Evolutionary conservation across 2,329 filamentous ascomycete genomes (phyloP).

Genomic region (Talaromyces sp.): DNA sequence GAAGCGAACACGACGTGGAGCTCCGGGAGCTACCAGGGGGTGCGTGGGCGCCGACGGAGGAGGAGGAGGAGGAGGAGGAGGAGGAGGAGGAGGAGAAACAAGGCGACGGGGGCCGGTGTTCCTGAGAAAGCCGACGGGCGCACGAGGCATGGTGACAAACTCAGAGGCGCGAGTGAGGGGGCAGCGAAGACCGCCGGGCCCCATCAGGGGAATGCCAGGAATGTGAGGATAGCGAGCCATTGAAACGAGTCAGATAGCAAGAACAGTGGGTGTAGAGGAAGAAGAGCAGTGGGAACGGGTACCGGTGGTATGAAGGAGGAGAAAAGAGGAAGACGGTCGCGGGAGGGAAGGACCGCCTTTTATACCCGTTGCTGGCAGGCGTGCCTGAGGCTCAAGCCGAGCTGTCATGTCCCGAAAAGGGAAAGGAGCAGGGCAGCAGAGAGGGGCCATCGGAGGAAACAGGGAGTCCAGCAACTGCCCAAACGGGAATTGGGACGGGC

Average conservation of each 20-base stretch:
- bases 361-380: not conserved
- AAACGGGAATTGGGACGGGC: not conserved
- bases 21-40: not conserved
- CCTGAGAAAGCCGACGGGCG: slow-evolving; percentile 7
- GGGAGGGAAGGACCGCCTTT: not conserved
- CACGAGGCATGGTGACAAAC: slow-evolving; percentile 9
- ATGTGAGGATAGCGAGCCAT: slow-evolving; percentile 17
- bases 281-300: not conserved
- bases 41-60: not conserved
- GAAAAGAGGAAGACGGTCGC: too few relatives aligned
- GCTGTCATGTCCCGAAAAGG: too few relatives aligned
- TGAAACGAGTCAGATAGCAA: not conserved
- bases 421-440: too few relatives aligned
- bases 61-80: not conserved
- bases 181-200: not conserved
- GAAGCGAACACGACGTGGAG: slow-evolving; percentile 11
- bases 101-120: slow-evolving; percentile 2
- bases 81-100: not conserved
- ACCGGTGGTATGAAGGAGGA: not conserved
- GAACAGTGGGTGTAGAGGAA: slow-evolving; percentile 1
- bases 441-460: too few relatives aligned
- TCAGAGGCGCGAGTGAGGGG: slow-evolving; percentile 10
- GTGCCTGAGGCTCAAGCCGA: too few relatives aligned
- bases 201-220: slow-evolving; percentile 13
- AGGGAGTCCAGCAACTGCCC: not conserved